Conservation (phyloP, 345 rosid genomes). For the Noccaea bulbosa region DNA sequence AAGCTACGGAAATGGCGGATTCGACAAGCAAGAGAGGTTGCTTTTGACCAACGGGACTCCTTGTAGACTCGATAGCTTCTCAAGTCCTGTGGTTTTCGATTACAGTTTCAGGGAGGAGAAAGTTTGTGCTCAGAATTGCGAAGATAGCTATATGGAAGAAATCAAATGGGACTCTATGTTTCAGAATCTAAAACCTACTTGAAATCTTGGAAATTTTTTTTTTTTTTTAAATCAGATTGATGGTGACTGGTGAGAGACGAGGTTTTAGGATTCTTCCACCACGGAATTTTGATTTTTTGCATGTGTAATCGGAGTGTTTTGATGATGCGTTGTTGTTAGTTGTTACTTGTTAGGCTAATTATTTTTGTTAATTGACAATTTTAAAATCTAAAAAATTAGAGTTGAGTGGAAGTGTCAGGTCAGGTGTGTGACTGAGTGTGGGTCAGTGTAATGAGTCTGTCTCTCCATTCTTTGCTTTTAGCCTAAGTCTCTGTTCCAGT, state of each 20-base stretch:
- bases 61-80: slow-evolving; percentile 53
- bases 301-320: slow-evolving; percentile 22
- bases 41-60: slow-evolving; percentile 74
- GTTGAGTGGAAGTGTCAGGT: slow-evolving; percentile 37
- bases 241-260: slow-evolving; percentile 81
- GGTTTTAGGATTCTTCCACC: slow-evolving; percentile 69
- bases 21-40: slow-evolving; percentile 53
- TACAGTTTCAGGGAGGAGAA: slow-evolving; percentile 50
- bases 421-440: slow-evolving; percentile 20
- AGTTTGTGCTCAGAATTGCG: slow-evolving; percentile 53
- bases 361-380: slow-evolving; percentile 15
- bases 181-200: slow-evolving; percentile 87
- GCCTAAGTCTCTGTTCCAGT: slow-evolving; percentile 42
- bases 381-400: not conserved
- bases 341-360: slow-evolving; percentile 4
- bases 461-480: slow-evolving; percentile 42
- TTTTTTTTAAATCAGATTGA: slow-evolving; percentile 5
- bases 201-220: slow-evolving; percentile 6
- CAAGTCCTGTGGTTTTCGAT: slow-evolving; percentile 64
- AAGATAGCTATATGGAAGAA: slow-evolving; percentile 50
- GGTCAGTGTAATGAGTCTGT: slow-evolving; percentile 44
- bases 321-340: not conserved
- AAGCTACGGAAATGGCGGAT: slow-evolving; percentile 36
- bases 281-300: slow-evolving; percentile 4
- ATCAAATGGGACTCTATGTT: slow-evolving; percentile 96